These are phyloP conservation scores for Cadophora sp. DNA, from an alignment of 2,329 filamentous ascomycete species.

Conservation along the genomic window DNA sequence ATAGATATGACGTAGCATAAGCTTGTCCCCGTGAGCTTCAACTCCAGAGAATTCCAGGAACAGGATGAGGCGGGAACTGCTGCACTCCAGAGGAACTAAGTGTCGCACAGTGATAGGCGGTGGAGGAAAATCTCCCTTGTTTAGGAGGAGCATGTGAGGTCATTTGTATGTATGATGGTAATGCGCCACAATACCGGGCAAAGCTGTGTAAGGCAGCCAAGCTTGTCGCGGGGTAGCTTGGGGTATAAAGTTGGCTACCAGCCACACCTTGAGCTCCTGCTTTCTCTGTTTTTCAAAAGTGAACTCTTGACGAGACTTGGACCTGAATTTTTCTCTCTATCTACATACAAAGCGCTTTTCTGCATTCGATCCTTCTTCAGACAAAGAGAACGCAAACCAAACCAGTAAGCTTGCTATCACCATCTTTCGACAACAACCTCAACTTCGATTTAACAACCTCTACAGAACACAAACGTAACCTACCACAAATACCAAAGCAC, in stretches of 20 bases:
- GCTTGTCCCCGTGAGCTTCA: not conserved
- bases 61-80: not conserved
- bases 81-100: not conserved
- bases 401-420: not conserved
- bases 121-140: constrained; percentile 9
- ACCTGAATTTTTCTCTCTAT: not conserved
- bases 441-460: not conserved
- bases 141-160: constrained; percentile 16
- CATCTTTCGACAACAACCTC: not conserved
- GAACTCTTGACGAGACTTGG: not conserved
- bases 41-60: constrained; percentile 4
- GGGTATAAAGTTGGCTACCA: constrained; percentile 15
- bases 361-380: not conserved
- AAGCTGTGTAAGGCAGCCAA: too few relatives aligned
- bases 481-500: not conserved
- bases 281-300: constrained; percentile 5
- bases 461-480: not conserved
- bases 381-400: not conserved
- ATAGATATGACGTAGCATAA: not conserved
- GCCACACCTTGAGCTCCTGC: constrained; percentile 14
- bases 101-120: constrained; percentile 15
- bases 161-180: constrained; percentile 14
- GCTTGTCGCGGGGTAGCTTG: constrained; percentile 10
- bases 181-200: constrained; percentile 17
- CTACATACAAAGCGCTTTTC: not conserved